phyloP scores from a whole-genome alignment of 2,329 filamentous ascomycete species.

The Dryadomyces quercus-mongolicae region DNA sequence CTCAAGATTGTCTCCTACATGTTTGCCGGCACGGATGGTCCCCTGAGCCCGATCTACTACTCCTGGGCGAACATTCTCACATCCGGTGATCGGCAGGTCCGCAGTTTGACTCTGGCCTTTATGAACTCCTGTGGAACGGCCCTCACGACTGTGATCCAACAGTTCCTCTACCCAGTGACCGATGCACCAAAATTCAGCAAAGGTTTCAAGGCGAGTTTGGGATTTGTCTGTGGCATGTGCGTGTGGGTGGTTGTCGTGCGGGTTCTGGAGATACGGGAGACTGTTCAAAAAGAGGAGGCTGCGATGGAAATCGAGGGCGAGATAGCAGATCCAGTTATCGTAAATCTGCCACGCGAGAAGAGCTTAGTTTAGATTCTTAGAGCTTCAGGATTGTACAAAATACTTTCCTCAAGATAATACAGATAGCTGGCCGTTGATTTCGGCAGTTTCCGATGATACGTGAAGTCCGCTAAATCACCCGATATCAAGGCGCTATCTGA shows the following conservation, averaged over 20 bases:
- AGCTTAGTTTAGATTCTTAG: too few species aligned
- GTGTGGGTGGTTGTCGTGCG: conserved; percentile 6
- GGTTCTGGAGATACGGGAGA: conserved; percentile 3
- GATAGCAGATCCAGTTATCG: too few species aligned
- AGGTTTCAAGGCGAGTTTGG: conserved; percentile 19
- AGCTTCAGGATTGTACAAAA: too few species aligned
- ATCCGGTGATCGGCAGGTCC: conserved; percentile 13
- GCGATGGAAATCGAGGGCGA: too few species aligned
- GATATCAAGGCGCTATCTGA: too few species aligned
- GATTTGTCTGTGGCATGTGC: conserved; percentile 7
- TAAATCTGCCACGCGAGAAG: too few species aligned
- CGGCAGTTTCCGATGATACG: too few species aligned
- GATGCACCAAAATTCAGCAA: conserved; percentile 19
- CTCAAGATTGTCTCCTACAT: conserved; percentile 22
- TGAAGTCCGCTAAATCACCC: too few species aligned
- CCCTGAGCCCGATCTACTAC: conserved; percentile 21
- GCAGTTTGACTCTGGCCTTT: conserved; percentile 14
- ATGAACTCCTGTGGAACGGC: conserved; percentile 19
- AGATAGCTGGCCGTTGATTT: too few species aligned
- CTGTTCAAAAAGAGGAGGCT: too few species aligned
- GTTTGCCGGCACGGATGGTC: conserved; percentile 22
- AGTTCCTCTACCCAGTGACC: conserved; percentile 21
- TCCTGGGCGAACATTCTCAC: conserved; percentile 14
- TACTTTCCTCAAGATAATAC: too few species aligned
- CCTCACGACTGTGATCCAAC: conserved; percentile 19